Conservation (phyloP, 805 yeast genomes). For the Kodamaea restingae region DNA sequence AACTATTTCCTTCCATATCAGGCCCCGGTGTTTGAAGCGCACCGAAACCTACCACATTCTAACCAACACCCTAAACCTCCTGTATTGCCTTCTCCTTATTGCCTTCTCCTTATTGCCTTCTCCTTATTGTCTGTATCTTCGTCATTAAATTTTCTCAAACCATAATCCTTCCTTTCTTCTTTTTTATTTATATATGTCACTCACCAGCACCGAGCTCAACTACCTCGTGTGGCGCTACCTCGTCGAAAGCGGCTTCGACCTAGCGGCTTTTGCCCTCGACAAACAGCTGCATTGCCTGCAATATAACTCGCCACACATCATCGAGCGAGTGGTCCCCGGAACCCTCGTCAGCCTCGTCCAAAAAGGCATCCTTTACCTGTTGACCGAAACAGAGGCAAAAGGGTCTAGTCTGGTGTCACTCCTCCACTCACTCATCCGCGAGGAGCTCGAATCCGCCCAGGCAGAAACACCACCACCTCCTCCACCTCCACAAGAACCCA, state of each 20-base stretch:
- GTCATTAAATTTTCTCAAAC: not conserved
- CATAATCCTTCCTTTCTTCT: too few species aligned
- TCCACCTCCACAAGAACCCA: not conserved
- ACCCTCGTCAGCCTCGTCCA: slow-evolving; percentile 78
- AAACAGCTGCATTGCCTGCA: slow-evolving; percentile 63
- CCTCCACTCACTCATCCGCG: slow-evolving; percentile 51
- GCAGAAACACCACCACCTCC: not conserved
- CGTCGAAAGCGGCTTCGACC: slow-evolving; percentile 77
- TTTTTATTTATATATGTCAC: too few species aligned
- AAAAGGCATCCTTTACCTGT: slow-evolving; percentile 76
- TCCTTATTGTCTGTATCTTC: too few species aligned
- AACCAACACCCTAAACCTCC: too few species aligned
- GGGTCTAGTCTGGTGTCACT: slow-evolving; percentile 21
- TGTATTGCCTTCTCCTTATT: too few species aligned
- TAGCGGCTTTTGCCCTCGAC: slow-evolving; percentile 76
- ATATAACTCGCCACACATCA: slow-evolving; percentile 44
- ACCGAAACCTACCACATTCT: too few species aligned
- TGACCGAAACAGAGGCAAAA: slow-evolving; percentile 52
- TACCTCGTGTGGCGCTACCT: slow-evolving; percentile 90
- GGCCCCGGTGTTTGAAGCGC: too few species aligned
- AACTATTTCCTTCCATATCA: too few species aligned
- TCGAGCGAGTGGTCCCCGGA: slow-evolving; percentile 64
- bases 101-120: too few species aligned
- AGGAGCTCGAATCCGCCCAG: slow-evolving; percentile 21
- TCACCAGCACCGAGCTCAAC: slow-evolving; percentile 80